Conservation (phyloP, 2,329 filamentous ascomycete species). For the Calonectria pauciramosa region DNA sequence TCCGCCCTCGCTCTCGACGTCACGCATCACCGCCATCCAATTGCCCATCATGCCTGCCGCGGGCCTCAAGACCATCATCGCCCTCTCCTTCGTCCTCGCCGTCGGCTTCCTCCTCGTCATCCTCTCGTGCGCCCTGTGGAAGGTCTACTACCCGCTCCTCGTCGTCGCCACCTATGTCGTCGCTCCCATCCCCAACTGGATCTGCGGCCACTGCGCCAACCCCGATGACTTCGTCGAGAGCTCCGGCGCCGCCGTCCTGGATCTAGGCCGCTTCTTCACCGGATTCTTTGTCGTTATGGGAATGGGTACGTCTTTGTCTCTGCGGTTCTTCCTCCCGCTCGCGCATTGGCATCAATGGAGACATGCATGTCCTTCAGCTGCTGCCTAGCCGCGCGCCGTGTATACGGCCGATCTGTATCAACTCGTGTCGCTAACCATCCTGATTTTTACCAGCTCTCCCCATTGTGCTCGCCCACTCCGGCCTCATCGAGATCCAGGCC, state of each 20-base stretch:
- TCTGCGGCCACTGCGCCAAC: slow-evolving; percentile 88
- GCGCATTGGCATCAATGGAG: not conserved
- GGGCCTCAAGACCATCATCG: slow-evolving; percentile 98
- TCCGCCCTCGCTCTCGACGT: slow-evolving; percentile 25
- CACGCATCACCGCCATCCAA: not conserved
- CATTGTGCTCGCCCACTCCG: slow-evolving; percentile 87
- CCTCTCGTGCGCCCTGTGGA: slow-evolving; percentile 94
- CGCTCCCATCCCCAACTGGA: slow-evolving; percentile 96
- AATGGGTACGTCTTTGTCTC: slow-evolving; percentile 76
- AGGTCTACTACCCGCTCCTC: slow-evolving; percentile 94
- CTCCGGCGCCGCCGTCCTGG: slow-evolving; percentile 85
- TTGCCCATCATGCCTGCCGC: slow-evolving; percentile 75
- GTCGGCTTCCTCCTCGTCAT: slow-evolving; percentile 99
- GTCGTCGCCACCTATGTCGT: slow-evolving; percentile 96
- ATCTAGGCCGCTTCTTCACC: slow-evolving; percentile 93
- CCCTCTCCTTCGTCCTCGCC: slow-evolving; percentile 97
- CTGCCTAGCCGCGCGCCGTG: not conserved
- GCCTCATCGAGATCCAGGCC: slow-evolving; percentile 84
- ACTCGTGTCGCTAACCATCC: slow-evolving; percentile 28
- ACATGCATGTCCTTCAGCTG: not conserved
- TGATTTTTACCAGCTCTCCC: slow-evolving; percentile 78
- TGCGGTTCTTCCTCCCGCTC: not conserved
- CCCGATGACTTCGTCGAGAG: slow-evolving; percentile 96
- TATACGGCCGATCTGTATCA: not conserved
- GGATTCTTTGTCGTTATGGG: slow-evolving; percentile 98